A percentile compares a stretch with the other conserved stretches of the same genome.
Conservation (phyloP, 2,329 filamentous ascomycete species). For the Fusarium miscanthi region DNA sequence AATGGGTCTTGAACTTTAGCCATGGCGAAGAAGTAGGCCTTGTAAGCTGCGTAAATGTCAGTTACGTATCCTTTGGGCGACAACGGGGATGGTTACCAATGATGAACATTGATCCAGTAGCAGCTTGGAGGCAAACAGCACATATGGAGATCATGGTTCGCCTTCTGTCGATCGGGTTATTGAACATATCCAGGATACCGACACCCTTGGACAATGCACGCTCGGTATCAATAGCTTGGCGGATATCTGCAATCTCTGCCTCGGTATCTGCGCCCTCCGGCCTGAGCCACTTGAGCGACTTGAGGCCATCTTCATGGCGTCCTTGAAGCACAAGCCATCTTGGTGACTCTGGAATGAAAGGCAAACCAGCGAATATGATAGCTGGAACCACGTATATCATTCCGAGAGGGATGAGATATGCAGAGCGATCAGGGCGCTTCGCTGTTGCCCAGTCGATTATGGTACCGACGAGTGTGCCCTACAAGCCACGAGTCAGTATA, state of each 20-base stretch:
- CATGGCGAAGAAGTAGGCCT: conserved; percentile 43
- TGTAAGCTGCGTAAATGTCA: conserved; percentile 24
- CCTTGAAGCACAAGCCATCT: conserved; percentile 39
- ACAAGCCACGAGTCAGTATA: background rate
- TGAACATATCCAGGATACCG: conserved; percentile 37
- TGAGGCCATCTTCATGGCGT: conserved; percentile 32
- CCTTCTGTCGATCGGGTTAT: conserved; percentile 27
- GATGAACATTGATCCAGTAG: conserved; percentile 41
- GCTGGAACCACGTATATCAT: conserved; percentile 36
- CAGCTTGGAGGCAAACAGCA: conserved; percentile 33
- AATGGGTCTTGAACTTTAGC: conserved; percentile 37
- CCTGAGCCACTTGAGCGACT: conserved; percentile 31
- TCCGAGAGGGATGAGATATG: conserved; percentile 37
- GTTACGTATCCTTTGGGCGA: accelerated
- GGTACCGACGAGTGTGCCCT: conserved; percentile 38
- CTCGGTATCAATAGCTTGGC: conserved; percentile 30
- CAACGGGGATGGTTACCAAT: conserved; percentile 14
- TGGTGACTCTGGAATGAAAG: conserved; percentile 39
- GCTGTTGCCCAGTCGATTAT: conserved; percentile 41
- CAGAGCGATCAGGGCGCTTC: conserved; percentile 30
- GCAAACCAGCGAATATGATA: conserved; percentile 14
- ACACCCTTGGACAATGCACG: conserved; percentile 16
- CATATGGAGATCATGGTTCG: conserved; percentile 34
- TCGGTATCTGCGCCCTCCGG: conserved; percentile 21
- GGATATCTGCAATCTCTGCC: conserved; percentile 27